Conservation (phyloP, 1,284 basidiomycete genomes). For the Cystobasidium slooffiae region DNA sequence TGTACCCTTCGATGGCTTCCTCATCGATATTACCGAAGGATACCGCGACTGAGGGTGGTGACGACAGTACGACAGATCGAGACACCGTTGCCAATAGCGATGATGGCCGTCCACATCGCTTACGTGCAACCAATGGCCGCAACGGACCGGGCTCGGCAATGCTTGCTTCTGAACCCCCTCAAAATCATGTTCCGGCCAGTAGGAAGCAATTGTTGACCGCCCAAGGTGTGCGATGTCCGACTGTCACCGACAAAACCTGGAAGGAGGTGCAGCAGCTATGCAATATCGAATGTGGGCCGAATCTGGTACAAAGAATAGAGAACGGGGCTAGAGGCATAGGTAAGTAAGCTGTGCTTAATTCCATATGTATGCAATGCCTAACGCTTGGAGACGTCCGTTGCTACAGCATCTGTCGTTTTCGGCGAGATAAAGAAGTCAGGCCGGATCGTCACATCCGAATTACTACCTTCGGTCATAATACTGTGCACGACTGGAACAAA, state of each 20-base stretch:
- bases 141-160: slow-evolving; percentile 4
- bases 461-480: slow-evolving; percentile 27
- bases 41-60: slow-evolving; percentile 28
- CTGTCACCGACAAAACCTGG: slow-evolving; percentile 45
- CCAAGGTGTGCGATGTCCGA: slow-evolving; percentile 26
- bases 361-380: not conserved
- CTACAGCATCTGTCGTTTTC: slow-evolving; percentile 39
- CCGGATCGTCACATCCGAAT: not conserved
- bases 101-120: slow-evolving; percentile 28
- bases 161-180: slow-evolving; percentile 12
- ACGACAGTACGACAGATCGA: slow-evolving; percentile 21
- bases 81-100: slow-evolving; percentile 13
- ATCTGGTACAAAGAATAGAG: slow-evolving; percentile 47
- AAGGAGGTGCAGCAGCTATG: slow-evolving; percentile 49
- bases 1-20: slow-evolving; percentile 29
- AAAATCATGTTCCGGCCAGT: not conserved
- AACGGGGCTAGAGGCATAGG: slow-evolving; percentile 46
- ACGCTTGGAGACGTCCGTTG: not conserved
- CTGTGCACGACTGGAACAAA: slow-evolving; percentile 34
- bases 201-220: slow-evolving; percentile 27
- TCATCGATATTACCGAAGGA: slow-evolving; percentile 30
- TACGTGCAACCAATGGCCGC: not conserved
- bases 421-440: slow-evolving; percentile 14
- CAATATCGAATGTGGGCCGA: slow-evolving; percentile 51
- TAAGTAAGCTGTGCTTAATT: not conserved